These are phyloP conservation scores for Alternaria gaisen DNA, from an alignment of 2,329 filamentous ascomycete genomes.

Conservation along the genomic window DNA sequence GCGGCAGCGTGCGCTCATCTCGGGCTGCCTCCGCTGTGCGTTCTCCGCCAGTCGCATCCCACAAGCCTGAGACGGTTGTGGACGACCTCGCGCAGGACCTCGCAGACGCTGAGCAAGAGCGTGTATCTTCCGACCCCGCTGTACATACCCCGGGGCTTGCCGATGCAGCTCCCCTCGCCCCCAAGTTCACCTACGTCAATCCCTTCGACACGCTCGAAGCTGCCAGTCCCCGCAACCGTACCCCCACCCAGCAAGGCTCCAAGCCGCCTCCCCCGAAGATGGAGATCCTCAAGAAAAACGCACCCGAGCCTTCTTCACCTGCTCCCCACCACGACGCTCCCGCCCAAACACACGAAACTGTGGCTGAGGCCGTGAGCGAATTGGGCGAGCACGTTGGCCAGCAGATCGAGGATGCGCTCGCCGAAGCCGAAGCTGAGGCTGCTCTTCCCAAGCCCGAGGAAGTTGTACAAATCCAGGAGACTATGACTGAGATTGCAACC, in stretches of 20 bases:
- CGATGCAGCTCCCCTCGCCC: conserved; percentile 40
- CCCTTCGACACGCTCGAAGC: conserved; percentile 75
- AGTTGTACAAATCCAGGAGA: conserved; percentile 63
- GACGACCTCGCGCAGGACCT: conserved; percentile 57
- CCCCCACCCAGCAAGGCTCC: conserved; percentile 37
- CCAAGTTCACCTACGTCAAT: conserved; percentile 75
- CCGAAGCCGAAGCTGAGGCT: conserved; percentile 42
- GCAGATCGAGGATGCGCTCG: conserved; percentile 72
- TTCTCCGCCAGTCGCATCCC: conserved; percentile 40
- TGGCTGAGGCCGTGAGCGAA: conserved; percentile 73
- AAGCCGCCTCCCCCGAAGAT: conserved; percentile 47
- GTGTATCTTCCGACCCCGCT: conserved; percentile 46
- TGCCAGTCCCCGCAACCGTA: conserved; percentile 67
- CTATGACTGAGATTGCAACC: conserved; percentile 60
- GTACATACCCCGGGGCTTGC: conserved; percentile 41
- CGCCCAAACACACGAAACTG: conserved; percentile 63
- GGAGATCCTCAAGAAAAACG: conserved; percentile 58
- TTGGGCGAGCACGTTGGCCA: conserved; percentile 68
- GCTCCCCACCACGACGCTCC: conserved; percentile 32
- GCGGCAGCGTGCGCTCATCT: conserved; percentile 31
- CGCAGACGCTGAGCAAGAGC: conserved; percentile 55
- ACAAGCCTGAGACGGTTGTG: conserved; percentile 54
- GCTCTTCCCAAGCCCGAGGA: conserved; percentile 54
- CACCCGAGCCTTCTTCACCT: conserved; percentile 43
- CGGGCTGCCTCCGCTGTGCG: conserved; percentile 39